Evolutionary conservation across 306 rosid genomes (phyloP), one percentile per base, ranked within the genome.

Genomic region (Cucumis hystrix): DNA sequence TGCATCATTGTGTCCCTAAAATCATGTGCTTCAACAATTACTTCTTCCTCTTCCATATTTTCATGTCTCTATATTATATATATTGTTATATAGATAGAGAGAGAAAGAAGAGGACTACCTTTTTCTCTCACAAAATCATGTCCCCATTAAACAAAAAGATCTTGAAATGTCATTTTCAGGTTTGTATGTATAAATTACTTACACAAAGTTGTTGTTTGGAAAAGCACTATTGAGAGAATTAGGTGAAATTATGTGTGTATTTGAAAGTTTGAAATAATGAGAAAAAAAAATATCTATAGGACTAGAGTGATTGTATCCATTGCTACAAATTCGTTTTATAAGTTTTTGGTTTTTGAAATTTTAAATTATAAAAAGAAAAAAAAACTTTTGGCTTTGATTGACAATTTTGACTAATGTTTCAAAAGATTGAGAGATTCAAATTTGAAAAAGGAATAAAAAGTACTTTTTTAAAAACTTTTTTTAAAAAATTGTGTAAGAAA

Each of bases 21-120:
- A 82, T 87, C 96, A 85, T 89, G 91, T 87, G 92, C 88, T 79
- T 59, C 56, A 72, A 47, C 28, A 72, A 72, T 21, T 49, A 16
- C 21, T 18, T 15, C 10, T 25, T 28, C 10, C 7, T 17, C 16
- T 40, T 11, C 25, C 75, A 13, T 68, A 43, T 20, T 17, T 68
- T 41, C 12, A 68, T 68, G 74, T 43, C 28, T 65, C 0, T 37
- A 45, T 45, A 11, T 45, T 45, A 47, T 47, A 10, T 41, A 23
- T 37, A 25, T 65, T 15, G 69, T 63, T 23, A 23, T 23, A 23
- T 23, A 18, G 71, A 37, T 7, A 15, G 51, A 18, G 14, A 66
- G 52, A 41, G 67, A 33, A 4, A 33, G 37, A 33, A 33, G 37
- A 30, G 68, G 40, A n/a, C 54, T 23, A 23, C 74, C 55, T n/a